Evolutionary conservation across 805 yeast species (phyloP), one percentile per base, ranked within the genome.

Genomic region (Debaryomyces maramus): DNA sequence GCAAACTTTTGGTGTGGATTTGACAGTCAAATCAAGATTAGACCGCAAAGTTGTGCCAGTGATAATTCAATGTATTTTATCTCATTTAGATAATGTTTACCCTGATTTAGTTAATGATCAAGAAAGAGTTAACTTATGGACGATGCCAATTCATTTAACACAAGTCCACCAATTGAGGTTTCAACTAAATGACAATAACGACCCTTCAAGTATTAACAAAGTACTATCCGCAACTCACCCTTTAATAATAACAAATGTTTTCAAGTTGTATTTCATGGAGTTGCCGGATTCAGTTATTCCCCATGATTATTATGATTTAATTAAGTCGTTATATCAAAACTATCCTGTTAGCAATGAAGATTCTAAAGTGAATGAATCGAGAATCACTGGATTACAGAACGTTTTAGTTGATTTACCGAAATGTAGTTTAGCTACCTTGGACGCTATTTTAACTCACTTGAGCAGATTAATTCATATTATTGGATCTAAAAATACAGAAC

Each of bases 1-100:
- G 34, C 91, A 85, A 57, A 81, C 83, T 6, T 88, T 88, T 64
- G 96, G 96, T 9, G 83, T 85, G 34, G 90, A 83, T 46, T 61
- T 88, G 34, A 85, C 81, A 40, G 75, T 82, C 17, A 76, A 87
- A 38, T 78, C 89, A 38, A 72, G 90, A 31, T 70, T 80, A 38
- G 96, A 87, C 53, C 73, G 78, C 45, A 83, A 79, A 48, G 78
- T 78, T 3, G 93, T 88, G 9, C 96, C 96, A 1, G 46, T 75
- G 6, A 59, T 88, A 9, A 70, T 87, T 0, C 80, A 85, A 21
- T 67, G 83, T 1, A 75, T 83, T 27, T 64, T 88, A 35, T 75
- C 78, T 13, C 77, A 78, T 51, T 73, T 88, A 74, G 96, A 88
- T 60, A 63, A 65, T 14, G 66, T 76, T 2, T 88, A 87, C 52